Base-by-base conservation (phyloP, 495 filamentous ascomycete species). In the Pyrenula aspistea region DNA sequence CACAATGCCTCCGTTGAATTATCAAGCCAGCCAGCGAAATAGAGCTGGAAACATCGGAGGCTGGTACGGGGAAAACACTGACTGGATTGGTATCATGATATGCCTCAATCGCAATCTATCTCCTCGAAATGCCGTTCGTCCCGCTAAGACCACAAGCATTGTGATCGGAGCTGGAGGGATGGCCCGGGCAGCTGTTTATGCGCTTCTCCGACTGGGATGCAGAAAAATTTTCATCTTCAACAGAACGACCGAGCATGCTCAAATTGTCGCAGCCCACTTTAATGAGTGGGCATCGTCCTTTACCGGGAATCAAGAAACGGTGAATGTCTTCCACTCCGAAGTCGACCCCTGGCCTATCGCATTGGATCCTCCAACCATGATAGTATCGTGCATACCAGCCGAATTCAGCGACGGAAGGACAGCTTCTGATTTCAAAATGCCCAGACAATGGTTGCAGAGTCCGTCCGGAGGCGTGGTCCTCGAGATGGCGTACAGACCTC, bases 61-160 rank as follows among this genome's bases (percentile, higher is more conserved):
- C 2, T 84, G 89, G 60, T 91, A 88, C 59, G 88, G 88, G 4
- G 87, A 91, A 55, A 93, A 93, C 64, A 93, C 87, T 0, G 88
- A 91, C 68, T 93, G 87, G 85, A 85, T 85, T 23, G 83, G 87
- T 12, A 87, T 91, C 23, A 71, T 80, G 63, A 75, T 74, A 2
- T 89, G 86, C 60, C 76, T 91, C 23, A 80, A 79, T 2, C 80
- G 87, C 24, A 87, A 88, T 55, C 82, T 91, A 53, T 90, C 87
- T 12, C 88, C 88, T 11, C 78, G 85, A 12, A 91, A 93, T 63
- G 84, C 83, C 2, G 84, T 91, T 2, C 84, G 83, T 56, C 80
- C 81, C 3, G 64, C 79, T 0, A 78, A 73, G 56, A 88, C 85
- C 1, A 85, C 83, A 0, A 87, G 77, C 0, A 67, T 93, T 2